Evolutionary conservation across 129 eudicot species (phyloP).

Genomic region (Artemisia tridentata): DNA sequence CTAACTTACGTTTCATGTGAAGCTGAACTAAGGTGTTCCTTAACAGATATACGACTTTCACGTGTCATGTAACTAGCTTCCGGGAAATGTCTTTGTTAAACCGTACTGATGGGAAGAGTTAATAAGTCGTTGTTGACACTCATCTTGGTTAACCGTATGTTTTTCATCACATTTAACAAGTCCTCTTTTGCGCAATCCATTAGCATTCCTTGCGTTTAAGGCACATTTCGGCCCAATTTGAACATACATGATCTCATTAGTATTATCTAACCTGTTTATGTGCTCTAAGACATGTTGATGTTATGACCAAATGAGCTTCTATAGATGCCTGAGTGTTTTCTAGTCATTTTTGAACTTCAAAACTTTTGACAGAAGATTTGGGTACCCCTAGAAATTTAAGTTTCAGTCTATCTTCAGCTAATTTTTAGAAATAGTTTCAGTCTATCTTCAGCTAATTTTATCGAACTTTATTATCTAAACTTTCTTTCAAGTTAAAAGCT

Average conservation of each 20-base stretch:
- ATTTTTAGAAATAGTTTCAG: constrained; percentile 1
- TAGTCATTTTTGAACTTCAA: neutral
- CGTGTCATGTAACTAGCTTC: too few species aligned
- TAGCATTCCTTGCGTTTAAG: too few species aligned
- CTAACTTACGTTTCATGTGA: neutral
- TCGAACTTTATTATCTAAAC: neutral
- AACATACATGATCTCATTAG: too few species aligned
- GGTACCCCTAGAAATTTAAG: constrained; percentile 6
- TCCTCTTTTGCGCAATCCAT: too few species aligned
- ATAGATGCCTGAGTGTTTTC: neutral
- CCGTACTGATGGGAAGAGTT: too few species aligned
- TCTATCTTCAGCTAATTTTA: neutral
- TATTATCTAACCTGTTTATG: too few species aligned
- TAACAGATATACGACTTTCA: too few species aligned
- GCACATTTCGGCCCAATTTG: too few species aligned
- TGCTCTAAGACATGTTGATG: neutral
- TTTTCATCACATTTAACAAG: too few species aligned
- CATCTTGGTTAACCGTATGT: too few species aligned
- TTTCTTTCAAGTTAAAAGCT: neutral
- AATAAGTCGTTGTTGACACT: too few species aligned
- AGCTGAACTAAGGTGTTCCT: neutral
- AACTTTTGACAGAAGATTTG: neutral
- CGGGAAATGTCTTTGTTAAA: too few species aligned
- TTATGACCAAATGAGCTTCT: neutral
- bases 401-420: neutral